Conservation (phyloP, 1,139 yeast genomes). For the Yamadazyma taylorii region DNA sequence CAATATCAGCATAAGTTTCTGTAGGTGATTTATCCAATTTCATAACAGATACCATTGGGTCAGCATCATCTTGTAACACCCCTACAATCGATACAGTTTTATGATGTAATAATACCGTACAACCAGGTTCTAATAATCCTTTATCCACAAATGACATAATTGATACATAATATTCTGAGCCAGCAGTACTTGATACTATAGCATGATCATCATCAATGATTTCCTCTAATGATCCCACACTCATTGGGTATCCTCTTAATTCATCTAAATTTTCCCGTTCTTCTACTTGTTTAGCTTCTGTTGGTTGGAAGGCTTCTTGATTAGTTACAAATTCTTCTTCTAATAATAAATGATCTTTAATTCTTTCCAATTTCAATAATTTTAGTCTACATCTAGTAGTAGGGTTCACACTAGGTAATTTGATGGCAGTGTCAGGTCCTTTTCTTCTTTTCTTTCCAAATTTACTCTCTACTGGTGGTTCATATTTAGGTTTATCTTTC, state of each 20-base stretch:
- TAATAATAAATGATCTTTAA: slow-evolving; percentile 89
- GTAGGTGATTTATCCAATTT: slow-evolving; percentile 96
- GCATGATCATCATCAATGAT: slow-evolving; percentile 98
- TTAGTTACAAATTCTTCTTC: slow-evolving; percentile 97
- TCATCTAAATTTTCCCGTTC: slow-evolving; percentile 95
- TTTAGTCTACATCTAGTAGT: slow-evolving; percentile 91
- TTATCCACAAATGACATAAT: slow-evolving; percentile 97
- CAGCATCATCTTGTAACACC: slow-evolving; percentile 91
- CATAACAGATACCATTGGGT: slow-evolving; percentile 98
- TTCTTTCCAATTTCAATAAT: slow-evolving; percentile 88
- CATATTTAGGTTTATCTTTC: slow-evolving; percentile 90
- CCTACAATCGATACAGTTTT: slow-evolving; percentile 95
- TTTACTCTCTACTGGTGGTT: slow-evolving; percentile 96
- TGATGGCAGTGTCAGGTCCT: slow-evolving; percentile 88
- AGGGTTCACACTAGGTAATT: slow-evolving; percentile 87
- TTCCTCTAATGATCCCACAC: slow-evolving; percentile 95
- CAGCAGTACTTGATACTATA: slow-evolving; percentile 92
- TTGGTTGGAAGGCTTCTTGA: slow-evolving; percentile 92
- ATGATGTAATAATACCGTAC: slow-evolving; percentile 93
- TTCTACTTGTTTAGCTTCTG: slow-evolving; percentile 95
- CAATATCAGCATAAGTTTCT: slow-evolving; percentile 95
- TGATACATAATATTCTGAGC: slow-evolving; percentile 95
- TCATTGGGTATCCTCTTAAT: slow-evolving; percentile 94
- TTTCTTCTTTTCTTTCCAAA: slow-evolving; percentile 88
- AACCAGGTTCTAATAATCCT: slow-evolving; percentile 96